phyloP scores from a whole-genome alignment of 208 protist species.

The Angomonas deanei region DNA sequence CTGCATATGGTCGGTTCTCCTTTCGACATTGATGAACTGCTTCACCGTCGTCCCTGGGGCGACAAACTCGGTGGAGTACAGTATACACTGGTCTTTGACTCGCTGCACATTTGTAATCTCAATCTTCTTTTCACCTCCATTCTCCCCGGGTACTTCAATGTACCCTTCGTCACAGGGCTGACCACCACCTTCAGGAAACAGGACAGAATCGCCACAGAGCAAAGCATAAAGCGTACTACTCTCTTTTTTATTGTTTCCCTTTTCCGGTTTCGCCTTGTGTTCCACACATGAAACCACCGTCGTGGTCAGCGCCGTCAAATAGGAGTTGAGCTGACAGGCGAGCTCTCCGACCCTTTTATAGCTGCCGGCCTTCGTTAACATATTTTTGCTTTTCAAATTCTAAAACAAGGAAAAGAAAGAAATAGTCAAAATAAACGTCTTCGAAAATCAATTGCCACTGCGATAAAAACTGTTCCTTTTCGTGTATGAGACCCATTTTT shows the following conservation, averaged over 20 bases:
- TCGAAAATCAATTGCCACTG: too few relatives aligned
- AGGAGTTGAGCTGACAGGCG: constrained; percentile 67
- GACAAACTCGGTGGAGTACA: constrained; percentile 28
- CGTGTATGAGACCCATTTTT: too few relatives aligned
- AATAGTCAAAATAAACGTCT: too few relatives aligned
- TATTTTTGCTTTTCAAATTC: too few relatives aligned
- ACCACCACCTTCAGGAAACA: constrained; percentile 88
- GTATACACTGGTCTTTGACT: constrained; percentile 55
- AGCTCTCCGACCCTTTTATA: constrained; percentile 47
- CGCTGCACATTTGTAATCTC: constrained; percentile 34
- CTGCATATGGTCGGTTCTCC: constrained; percentile 90
- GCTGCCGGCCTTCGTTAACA: background rate
- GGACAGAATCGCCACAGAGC: constrained; percentile 65
- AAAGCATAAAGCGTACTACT: constrained; percentile 38
- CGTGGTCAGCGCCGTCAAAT: constrained; percentile 47
- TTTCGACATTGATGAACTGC: constrained; percentile 66
- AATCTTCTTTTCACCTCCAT: constrained; percentile 14
- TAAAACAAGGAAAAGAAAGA: too few relatives aligned
- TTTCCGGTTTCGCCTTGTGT: constrained; percentile 10
- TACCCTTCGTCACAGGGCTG: constrained; percentile 81
- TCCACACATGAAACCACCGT: constrained; percentile 58
- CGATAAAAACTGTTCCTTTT: too few relatives aligned
- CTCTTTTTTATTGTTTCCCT: constrained; percentile 25
- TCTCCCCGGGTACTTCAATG: background rate
- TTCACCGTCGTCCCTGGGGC: constrained; percentile 40